Evolutionary conservation across 192 early-diverging fungal species (phyloP).

Genomic region (Backusella liffmaniae): DNA sequence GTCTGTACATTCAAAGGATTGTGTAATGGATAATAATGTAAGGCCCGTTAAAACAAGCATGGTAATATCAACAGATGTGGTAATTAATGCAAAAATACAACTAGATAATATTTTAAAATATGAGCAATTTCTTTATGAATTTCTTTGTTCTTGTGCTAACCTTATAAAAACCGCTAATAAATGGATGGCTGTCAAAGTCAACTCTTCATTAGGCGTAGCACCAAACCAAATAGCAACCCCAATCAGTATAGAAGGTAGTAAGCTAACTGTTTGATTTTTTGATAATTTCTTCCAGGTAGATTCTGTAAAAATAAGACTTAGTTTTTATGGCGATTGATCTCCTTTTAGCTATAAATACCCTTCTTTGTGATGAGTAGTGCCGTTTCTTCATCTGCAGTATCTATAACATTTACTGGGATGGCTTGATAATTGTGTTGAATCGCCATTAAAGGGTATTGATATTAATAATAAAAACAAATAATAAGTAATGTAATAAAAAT

Average conservation of each 20-base stretch:
- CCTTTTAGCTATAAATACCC: not conserved
- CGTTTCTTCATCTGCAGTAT: not conserved
- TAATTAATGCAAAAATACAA: constrained; percentile 51
- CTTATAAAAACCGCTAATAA: constrained; percentile 34
- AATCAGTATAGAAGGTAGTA: constrained; percentile 23
- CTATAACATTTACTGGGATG: constrained; percentile 3
- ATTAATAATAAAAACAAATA: not conserved
- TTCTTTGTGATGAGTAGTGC: not conserved
- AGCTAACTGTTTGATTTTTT: constrained; percentile 9
- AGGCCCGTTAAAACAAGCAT: constrained; percentile 51
- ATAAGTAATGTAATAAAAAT: not conserved
- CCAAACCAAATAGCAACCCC: constrained; percentile 29
- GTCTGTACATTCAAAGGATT: constrained; percentile 54
- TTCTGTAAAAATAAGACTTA: not conserved
- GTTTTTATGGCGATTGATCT: not conserved
- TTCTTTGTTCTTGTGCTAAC: constrained; percentile 4
- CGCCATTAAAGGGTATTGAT: not conserved
- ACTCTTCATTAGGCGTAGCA: constrained; percentile 13
- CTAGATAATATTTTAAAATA: constrained; percentile 12
- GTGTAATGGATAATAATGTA: constrained; percentile 50
- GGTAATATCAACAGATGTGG: constrained; percentile 51
- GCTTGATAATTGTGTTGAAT: not conserved
- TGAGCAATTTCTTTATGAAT: not conserved
- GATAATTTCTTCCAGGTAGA: constrained; percentile 9
- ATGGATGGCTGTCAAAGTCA: constrained; percentile 33